phyloP scores from a whole-genome alignment of 495 filamentous ascomycete genomes.

The Podospora appendiculata region DNA sequence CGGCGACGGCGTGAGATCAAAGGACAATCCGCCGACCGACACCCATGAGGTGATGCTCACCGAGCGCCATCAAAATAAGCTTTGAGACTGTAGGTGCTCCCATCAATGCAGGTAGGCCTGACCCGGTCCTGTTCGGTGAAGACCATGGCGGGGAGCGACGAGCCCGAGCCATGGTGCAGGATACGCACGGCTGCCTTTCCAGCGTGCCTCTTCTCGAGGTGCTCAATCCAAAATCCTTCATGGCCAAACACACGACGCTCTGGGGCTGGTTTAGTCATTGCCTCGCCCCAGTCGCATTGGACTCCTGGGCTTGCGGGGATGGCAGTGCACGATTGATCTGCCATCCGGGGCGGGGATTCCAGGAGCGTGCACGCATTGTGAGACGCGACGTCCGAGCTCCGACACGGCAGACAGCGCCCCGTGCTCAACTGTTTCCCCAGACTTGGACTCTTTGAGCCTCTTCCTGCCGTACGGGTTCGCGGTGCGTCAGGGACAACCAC shows the following conservation, averaged over 20 bases:
- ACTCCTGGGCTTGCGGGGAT: not conserved
- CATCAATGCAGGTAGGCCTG: too few species aligned
- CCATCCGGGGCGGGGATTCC: slow-evolving; percentile 5
- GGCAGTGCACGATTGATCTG: slow-evolving; percentile 8
- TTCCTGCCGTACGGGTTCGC: not conserved
- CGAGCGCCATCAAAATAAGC: too few species aligned
- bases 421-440: not conserved
- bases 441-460: not conserved
- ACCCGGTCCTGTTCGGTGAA: too few species aligned
- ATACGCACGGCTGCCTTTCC: not conserved
- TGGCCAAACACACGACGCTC: not conserved
- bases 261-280: not conserved
- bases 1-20: too few species aligned
- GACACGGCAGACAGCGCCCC: slow-evolving; percentile 10
- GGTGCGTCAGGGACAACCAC: not conserved
- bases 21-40: too few species aligned
- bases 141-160: too few species aligned
- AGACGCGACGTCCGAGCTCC: slow-evolving; percentile 10
- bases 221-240: not conserved
- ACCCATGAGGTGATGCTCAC: too few species aligned
- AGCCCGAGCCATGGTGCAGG: not conserved
- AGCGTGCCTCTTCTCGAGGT: not conserved
- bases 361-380: slow-evolving; percentile 9
- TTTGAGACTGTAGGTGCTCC: too few species aligned
- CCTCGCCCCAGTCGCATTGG: not conserved